A percentile compares a stretch with the other conserved stretches of the same genome.
These are phyloP conservation scores for Polyporus tsugae DNA, from an alignment of 1,284 basidiomycete species.

Conservation along the genomic window DNA sequence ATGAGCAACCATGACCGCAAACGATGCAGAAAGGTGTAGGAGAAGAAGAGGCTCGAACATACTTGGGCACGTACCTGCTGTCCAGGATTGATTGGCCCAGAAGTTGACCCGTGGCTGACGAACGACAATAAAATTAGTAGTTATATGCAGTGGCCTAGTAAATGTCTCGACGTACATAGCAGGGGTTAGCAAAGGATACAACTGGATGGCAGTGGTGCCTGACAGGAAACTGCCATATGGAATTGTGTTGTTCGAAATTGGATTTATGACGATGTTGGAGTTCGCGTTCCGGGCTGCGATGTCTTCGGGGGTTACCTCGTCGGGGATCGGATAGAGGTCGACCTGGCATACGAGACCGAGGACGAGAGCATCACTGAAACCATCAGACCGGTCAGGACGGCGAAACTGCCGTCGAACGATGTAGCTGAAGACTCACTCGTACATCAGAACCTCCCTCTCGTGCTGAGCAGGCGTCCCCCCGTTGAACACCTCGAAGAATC, in stretches of 20 bases:
- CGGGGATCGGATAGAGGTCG: slow-evolving; percentile 6
- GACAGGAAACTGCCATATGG: neutral
- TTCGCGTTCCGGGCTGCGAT: neutral
- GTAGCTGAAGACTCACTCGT: slow-evolving; percentile 43
- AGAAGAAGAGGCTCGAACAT: neutral
- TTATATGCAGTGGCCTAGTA: neutral
- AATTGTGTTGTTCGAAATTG: slow-evolving; percentile 1
- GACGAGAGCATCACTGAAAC: slow-evolving; percentile 1
- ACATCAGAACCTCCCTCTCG: slow-evolving; percentile 47
- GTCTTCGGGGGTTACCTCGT: slow-evolving; percentile 5
- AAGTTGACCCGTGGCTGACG: neutral
- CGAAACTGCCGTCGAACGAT: neutral
- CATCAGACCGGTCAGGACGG: neutral
- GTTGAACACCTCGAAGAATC: slow-evolving; percentile 39
- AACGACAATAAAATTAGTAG: neutral
- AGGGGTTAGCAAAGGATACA: neutral
- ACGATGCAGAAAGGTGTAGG: neutral
- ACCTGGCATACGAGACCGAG: slow-evolving; percentile 9
- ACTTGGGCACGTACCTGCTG: neutral
- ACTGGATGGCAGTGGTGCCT: neutral
- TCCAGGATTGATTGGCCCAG: neutral
- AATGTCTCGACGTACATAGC: neutral
- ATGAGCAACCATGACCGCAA: neutral
- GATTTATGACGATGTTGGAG: neutral
- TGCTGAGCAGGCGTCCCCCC: slow-evolving; percentile 38